These are phyloP conservation scores for Ilyonectria robusta DNA, from an alignment of 2,329 filamentous ascomycete species.

Conservation along the genomic window DNA sequence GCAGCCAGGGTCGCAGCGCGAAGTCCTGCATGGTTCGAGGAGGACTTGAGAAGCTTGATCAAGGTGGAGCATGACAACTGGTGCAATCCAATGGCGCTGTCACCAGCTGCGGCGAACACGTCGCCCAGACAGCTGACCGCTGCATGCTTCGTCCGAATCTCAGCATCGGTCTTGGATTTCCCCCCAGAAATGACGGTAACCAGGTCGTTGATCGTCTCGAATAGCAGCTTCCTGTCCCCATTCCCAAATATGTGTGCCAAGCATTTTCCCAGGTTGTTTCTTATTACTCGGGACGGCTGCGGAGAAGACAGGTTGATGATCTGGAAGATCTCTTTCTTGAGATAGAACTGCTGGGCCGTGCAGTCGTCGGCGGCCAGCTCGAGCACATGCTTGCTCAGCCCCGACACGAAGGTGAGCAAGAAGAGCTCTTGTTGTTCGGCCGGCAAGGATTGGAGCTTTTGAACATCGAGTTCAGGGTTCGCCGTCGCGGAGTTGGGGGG, in stretches of 20 bases:
- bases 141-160: constrained; percentile 86
- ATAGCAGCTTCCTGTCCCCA: constrained; percentile 91
- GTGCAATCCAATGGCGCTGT: constrained; percentile 90
- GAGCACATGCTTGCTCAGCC: constrained; percentile 85
- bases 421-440: constrained; percentile 97
- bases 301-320: constrained; percentile 89
- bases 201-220: constrained; percentile 94
- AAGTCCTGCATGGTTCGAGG: constrained; percentile 85
- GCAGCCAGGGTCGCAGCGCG: constrained; percentile 84
- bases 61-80: constrained; percentile 80
- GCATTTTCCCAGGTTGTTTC: constrained; percentile 89
- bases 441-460: constrained; percentile 90
- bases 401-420: constrained; percentile 88
- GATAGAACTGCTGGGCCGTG: constrained; percentile 88
- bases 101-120: constrained; percentile 91
- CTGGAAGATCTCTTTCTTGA: constrained; percentile 96
- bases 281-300: constrained; percentile 87
- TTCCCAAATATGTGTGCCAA: constrained; percentile 86
- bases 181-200: constrained; percentile 78
- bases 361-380: constrained; percentile 83
- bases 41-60: constrained; percentile 84
- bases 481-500: constrained; percentile 59
- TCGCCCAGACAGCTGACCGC: constrained; percentile 90
- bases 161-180: constrained; percentile 82
- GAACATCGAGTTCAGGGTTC: constrained; percentile 87